These are phyloP conservation scores for Rhizopogon rudus DNA, from an alignment of 768 basidiomycete genomes.

Conservation along the genomic window DNA sequence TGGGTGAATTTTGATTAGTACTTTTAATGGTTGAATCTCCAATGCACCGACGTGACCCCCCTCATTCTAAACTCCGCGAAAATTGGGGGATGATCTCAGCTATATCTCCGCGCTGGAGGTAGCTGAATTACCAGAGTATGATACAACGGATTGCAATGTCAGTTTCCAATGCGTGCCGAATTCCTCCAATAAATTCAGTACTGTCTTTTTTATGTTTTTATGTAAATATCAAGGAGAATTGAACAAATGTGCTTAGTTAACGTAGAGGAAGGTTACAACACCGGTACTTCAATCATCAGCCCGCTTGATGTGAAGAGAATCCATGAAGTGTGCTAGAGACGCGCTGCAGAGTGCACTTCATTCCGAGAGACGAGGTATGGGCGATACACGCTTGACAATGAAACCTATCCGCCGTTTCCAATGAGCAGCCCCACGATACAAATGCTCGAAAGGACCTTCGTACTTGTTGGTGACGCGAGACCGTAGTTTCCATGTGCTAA, in stretches of 20 bases:
- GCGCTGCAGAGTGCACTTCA: background rate
- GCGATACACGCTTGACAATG: background rate
- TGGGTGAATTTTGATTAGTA: background rate
- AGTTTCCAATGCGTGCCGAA: too few relatives aligned
- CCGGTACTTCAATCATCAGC: too few relatives aligned
- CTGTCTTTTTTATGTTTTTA: too few relatives aligned
- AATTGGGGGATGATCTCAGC: background rate
- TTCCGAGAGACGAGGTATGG: background rate
- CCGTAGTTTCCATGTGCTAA: conserved; percentile 17
- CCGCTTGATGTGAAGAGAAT: too few relatives aligned
- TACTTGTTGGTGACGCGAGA: conserved; percentile 18
- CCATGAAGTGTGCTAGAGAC: too few relatives aligned
- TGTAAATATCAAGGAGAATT: too few relatives aligned
- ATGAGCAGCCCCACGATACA: conserved; percentile 12
- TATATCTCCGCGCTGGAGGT: background rate
- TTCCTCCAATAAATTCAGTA: too few relatives aligned
- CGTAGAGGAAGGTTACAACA: too few relatives aligned
- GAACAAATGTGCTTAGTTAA: too few relatives aligned
- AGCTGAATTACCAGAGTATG: too few relatives aligned
- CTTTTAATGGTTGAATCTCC: background rate
- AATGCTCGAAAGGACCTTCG: conserved; percentile 9
- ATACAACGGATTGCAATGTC: too few relatives aligned
- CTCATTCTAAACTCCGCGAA: background rate
- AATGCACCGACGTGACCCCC: background rate
- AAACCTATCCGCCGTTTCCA: conserved; percentile 21